phyloP scores from a whole-genome alignment of 73 alveolate species.

The Paramecium sexaurelia region DNA sequence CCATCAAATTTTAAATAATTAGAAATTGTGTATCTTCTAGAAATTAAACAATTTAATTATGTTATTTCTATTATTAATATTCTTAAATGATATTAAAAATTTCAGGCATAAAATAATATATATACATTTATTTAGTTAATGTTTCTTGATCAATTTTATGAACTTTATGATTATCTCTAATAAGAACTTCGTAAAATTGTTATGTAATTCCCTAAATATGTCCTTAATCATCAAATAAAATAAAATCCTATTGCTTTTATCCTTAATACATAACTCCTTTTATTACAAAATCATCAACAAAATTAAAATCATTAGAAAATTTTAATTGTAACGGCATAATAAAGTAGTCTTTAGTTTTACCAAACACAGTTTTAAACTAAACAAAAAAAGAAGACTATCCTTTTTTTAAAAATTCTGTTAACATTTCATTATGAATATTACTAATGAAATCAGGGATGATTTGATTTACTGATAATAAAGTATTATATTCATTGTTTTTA shows the following conservation, averaged over 20 bases:
- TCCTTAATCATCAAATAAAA: slow-evolving; percentile 28
- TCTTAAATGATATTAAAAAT: background rate
- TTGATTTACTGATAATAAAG: background rate
- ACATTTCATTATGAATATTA: slow-evolving; percentile 17
- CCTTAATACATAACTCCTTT: background rate
- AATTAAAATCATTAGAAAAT: slow-evolving; percentile 18
- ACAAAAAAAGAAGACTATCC: slow-evolving; percentile 2
- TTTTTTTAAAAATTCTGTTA: slow-evolving; percentile 4
- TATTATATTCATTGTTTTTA: background rate
- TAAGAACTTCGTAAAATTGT: background rate
- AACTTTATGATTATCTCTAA: background rate
- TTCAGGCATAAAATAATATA: background rate
- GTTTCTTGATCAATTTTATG: background rate
- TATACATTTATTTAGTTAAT: background rate
- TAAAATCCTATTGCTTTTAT: background rate
- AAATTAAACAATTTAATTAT: background rate
- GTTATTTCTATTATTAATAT: background rate
- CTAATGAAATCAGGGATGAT: slow-evolving; percentile 2
- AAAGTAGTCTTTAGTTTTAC: background rate
- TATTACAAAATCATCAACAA: background rate
- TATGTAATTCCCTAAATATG: slow-evolving; percentile 8
- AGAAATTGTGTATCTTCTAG: background rate
- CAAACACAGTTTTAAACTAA: background rate
- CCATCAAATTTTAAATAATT: background rate
- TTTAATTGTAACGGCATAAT: background rate